Conservation (phyloP, 768 basidiomycete genomes). For the Russula griseocarnosa region DNA sequence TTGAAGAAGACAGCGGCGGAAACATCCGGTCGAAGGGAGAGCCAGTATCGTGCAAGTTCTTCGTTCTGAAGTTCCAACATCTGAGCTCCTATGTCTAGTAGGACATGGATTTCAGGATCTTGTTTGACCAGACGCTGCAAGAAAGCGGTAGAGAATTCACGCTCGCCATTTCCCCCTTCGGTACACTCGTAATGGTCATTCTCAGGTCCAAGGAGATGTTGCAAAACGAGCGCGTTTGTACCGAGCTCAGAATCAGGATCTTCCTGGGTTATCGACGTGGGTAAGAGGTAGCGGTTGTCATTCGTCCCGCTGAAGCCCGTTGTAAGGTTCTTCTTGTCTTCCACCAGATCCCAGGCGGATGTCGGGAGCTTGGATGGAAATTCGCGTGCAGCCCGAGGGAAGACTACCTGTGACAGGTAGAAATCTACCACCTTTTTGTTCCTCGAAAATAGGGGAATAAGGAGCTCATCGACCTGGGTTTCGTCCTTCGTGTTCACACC, state of each 20-base stretch:
- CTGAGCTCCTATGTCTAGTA: neutral
- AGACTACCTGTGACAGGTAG: neutral
- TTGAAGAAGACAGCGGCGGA: neutral
- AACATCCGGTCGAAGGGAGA: neutral
- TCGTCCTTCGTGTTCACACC: neutral
- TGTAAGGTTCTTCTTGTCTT: neutral
- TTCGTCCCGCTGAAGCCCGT: neutral
- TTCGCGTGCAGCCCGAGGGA: neutral
- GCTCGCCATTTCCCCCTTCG: neutral
- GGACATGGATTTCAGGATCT: neutral
- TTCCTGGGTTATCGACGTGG: neutral
- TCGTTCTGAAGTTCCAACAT: neutral
- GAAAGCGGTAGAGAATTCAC: neutral
- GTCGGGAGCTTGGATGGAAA: neutral
- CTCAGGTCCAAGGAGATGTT: neutral
- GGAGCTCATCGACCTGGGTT: neutral
- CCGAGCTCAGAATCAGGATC: neutral
- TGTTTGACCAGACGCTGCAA: neutral
- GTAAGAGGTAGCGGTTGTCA: neutral
- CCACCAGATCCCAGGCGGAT: neutral
- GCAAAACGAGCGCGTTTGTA: neutral
- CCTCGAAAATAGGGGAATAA: neutral
- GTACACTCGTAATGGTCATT: constrained; percentile 2
- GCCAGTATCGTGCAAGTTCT: neutral
- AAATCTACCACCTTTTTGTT: neutral